Base-by-base conservation (phyloP, 768 basidiomycete genomes). In the Psilocybe cubensis region DNA sequence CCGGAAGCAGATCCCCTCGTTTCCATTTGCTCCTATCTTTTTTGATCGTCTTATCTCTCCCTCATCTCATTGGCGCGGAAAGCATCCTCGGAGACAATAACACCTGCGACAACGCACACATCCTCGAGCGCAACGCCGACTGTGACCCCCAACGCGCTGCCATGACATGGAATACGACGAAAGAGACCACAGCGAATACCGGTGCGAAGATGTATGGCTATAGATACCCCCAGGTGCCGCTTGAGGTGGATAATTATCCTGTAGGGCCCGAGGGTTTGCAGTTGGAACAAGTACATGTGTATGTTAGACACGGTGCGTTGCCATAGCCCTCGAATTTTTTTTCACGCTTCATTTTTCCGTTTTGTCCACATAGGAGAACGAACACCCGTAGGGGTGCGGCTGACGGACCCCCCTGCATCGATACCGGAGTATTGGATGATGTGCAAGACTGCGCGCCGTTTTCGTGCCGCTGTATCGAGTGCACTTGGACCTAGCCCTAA, bases 281-380 rank as follows among this genome's bases (percentile, higher is more conserved):
- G 61, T 74, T 92, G 38, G 79, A 87, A 66, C 90, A 91, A 68
- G 88, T 92, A 10, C 87, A 92, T 67, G 70, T 91, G 35, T 92
- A 84, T 65, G 82, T 89, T 3, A 79, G 91, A 23, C 91, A 92
- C 68, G 90, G 90, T 89, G 54, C 46, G 84, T 74, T 18, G 3
- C 31, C 23, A 23, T 21, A 45, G 3, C 24, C 7, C 20, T 3
- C 10, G 25, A 2, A n/a, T 9, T 23, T 2, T 18, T 18, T 14
- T 24, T 27, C 21, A 11, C 20, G 27, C 31, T 40, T 27, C 41
- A 42, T 28, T 43, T 35, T 53, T 7, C n/a, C 31, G 14, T 2
- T 14, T 17, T n/a, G n/a, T 42, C 11, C 35, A 38, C 35, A 46
- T 57, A 92, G 90, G 90, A 27, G 91, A 92, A 72, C 82, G 91